These are phyloP conservation scores for Cyanidiococcus yangmingshanensis DNA, from an alignment of 23 red algal genomes.

Conservation along the genomic window DNA sequence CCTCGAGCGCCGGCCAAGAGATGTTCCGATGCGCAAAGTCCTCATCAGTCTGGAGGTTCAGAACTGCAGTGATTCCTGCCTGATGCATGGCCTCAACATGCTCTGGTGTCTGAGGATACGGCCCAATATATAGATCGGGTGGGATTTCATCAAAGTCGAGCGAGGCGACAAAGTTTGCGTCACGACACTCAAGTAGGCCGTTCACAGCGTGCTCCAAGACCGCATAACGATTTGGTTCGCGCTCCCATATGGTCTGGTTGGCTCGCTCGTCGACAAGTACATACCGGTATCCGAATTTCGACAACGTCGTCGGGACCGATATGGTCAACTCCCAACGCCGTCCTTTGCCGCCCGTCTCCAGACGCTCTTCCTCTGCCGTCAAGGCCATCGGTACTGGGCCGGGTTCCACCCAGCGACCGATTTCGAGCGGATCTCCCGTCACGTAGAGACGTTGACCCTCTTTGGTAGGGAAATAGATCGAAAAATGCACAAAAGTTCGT, in stretches of 20 bases:
- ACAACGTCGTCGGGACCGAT: slow-evolving; percentile 14
- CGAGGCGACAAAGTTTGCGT: slow-evolving; percentile 78
- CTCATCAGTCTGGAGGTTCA: slow-evolving; percentile 88
- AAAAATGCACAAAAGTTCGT: slow-evolving; percentile 30
- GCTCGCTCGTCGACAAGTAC: slow-evolving; percentile 34
- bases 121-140: slow-evolving; percentile 66
- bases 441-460: slow-evolving; percentile 40
- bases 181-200: slow-evolving; percentile 23
- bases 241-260: slow-evolving; percentile 52
- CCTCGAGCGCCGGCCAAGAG: slow-evolving; percentile 38
- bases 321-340: slow-evolving; percentile 48
- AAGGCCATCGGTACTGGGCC: slow-evolving; percentile 57
- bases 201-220: slow-evolving; percentile 28
- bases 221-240: slow-evolving; percentile 67
- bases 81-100: slow-evolving; percentile 47
- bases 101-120: slow-evolving; percentile 58
- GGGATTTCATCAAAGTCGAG: slow-evolving; percentile 53
- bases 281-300: slow-evolving; percentile 53
- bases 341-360: slow-evolving; percentile 76
- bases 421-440: slow-evolving; percentile 54
- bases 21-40: slow-evolving; percentile 74
- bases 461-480: slow-evolving; percentile 54
- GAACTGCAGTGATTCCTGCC: slow-evolving; percentile 57
- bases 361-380: slow-evolving; percentile 30
- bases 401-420: slow-evolving; percentile 66